A percentile compares a stretch with the other conserved stretches of the same genome.
phyloP scores from a whole-genome alignment of 2,329 filamentous ascomycete genomes.

The Pseudonectria foliicola region DNA sequence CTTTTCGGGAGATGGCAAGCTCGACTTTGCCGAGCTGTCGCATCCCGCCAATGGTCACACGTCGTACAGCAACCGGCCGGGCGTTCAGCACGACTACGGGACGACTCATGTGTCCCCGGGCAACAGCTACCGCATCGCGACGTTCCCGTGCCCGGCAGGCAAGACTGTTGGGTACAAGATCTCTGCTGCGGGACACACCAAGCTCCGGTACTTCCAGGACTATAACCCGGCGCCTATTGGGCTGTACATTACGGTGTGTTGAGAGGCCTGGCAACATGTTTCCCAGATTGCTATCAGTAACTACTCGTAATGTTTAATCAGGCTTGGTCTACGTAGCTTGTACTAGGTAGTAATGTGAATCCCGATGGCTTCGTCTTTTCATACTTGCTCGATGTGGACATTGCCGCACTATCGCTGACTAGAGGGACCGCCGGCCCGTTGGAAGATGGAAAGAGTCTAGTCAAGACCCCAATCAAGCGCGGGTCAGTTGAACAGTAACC shows the following conservation, averaged over 20 bases:
- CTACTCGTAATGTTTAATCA: no score
- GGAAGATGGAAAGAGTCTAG: no score
- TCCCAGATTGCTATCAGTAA: no score
- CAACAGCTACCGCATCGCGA: slow-evolving; percentile 44
- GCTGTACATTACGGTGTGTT: slow-evolving; percentile 31
- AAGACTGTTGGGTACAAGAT: slow-evolving; percentile 46
- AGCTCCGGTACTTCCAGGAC: slow-evolving; percentile 57
- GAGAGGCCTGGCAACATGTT: no score
- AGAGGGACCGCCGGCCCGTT: no score
- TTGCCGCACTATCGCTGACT: no score
- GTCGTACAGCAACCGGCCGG: slow-evolving; percentile 46
- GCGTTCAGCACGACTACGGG: slow-evolving; percentile 36
- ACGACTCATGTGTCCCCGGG: slow-evolving; percentile 41
- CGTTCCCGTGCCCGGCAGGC: slow-evolving; percentile 48
- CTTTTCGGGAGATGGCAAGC: slow-evolving; percentile 38
- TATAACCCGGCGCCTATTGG: slow-evolving; percentile 44
- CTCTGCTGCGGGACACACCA: slow-evolving; percentile 37
- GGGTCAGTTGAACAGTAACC: no score
- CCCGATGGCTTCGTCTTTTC: no score
- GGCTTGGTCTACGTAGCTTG: no score
- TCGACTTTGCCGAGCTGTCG: slow-evolving; percentile 46
- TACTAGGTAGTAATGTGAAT: no score
- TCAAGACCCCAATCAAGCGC: no score
- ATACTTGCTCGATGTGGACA: no score
- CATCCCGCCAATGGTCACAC: slow-evolving; percentile 39